These are phyloP conservation scores for Xylariaceae sp. DNA, from an alignment of 2,329 filamentous ascomycete genomes.

Conservation along the genomic window DNA sequence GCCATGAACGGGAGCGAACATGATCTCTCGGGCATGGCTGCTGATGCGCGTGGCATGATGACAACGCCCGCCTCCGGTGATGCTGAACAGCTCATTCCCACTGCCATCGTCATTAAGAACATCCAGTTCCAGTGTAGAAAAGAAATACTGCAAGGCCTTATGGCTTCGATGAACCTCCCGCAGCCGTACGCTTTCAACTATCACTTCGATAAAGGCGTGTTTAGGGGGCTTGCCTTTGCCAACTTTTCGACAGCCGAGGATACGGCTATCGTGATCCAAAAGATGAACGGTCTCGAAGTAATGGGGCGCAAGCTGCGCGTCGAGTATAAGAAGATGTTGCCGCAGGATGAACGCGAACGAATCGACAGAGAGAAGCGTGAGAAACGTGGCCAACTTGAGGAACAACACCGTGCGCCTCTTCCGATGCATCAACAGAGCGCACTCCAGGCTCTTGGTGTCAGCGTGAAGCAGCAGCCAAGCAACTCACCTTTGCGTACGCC, in stretches of 20 bases:
- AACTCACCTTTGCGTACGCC: constrained; percentile 55
- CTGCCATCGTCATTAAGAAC: constrained; percentile 99
- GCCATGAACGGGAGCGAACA: constrained; percentile 49
- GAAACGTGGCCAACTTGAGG: constrained; percentile 92
- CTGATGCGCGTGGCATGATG: constrained; percentile 50
- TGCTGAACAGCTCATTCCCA: constrained; percentile 91
- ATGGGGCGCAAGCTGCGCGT: constrained; percentile 93
- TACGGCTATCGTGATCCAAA: constrained; percentile 88
- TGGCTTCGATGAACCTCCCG: constrained; percentile 92
- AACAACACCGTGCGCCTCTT: constrained; percentile 84
- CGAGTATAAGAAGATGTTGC: constrained; percentile 99
- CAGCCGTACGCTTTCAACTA: constrained; percentile 99
- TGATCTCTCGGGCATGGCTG: constrained; percentile 41
- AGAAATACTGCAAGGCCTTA: constrained; percentile 88
- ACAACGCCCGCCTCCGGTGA: constrained; percentile 55
- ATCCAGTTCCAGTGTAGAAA: constrained; percentile 99
- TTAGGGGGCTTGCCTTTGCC: constrained; percentile 93
- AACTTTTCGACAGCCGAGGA: constrained; percentile 97
- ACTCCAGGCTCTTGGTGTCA: constrained; percentile 76
- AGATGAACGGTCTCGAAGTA: constrained; percentile 94
- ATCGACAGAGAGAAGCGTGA: constrained; percentile 98
- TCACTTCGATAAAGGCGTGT: constrained; percentile 97
- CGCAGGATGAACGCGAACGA: constrained; percentile 88
- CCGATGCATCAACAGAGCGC: constrained; percentile 81
- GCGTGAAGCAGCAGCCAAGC: constrained; percentile 66